Base-by-base conservation (phyloP, 2,329 filamentous ascomycete genomes). In the Fusarium bulbicola region DNA sequence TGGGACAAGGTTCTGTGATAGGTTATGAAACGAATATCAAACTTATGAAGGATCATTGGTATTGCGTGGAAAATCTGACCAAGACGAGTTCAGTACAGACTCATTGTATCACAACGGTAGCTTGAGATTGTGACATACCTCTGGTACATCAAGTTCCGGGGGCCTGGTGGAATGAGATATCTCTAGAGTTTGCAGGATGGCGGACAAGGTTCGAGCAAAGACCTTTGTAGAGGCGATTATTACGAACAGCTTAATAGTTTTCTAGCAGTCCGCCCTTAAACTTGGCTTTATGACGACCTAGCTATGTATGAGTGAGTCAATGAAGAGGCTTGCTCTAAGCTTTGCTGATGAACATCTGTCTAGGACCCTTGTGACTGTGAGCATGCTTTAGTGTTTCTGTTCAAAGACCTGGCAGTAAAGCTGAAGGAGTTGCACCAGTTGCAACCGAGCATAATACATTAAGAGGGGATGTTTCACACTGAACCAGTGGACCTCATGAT, bases 1-100 rank as follows among this genome's bases (percentile, higher is more conserved):
- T 52, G 66, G 50, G 40, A 43, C 46, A 66, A 43, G 52, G 65
- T 42, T 73, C 24, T 69, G 34, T 71, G 62, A 67, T 67, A 71
- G 39, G 61, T 32, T 52, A 54, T 66, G 59, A 68, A 70, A 66
- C 47, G n/a, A 34, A 59, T 16, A 18, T 66, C 43, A 59, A 66
- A 62, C 56, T 60, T 42, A 30, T 57, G 32, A 73, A 56, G 42
- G 63, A 43, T 40, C 32, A 18, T 59, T 57, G 28, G 50, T 57
- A 28, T 50, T 24, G 47, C 24, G 34, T 53, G 18, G 32, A 28
- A 28, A 53, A 37, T 24, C 49, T 34, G n/a, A n/a, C 34, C 20
- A 14, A 28, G 24, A 13, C 20, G 50, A 54, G 26, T 28, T 30
- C 24, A 40, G 34, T n/a, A n/a, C 26, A 37, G n/a, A 47, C 16